phyloP scores from a whole-genome alignment of 148 eudicot genomes.

The Tetragonia tetragonoides region DNA sequence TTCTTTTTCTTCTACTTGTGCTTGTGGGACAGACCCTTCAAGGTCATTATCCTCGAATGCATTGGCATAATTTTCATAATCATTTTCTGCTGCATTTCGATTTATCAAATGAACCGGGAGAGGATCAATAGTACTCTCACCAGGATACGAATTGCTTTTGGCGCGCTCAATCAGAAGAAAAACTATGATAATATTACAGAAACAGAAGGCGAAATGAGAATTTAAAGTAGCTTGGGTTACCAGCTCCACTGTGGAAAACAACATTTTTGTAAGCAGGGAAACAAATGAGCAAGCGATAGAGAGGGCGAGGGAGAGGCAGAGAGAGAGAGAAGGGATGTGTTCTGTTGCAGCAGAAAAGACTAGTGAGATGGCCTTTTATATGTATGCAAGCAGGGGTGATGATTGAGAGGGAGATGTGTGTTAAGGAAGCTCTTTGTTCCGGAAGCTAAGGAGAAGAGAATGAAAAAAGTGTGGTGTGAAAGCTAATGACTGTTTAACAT shows the following conservation, averaged over 20 bases:
- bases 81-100: not conserved
- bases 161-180: constrained; percentile 42
- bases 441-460: constrained; percentile 19
- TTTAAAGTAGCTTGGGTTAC: constrained; percentile 49
- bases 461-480: constrained; percentile 21
- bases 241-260: constrained; percentile 42
- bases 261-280: constrained; percentile 25
- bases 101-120: not conserved
- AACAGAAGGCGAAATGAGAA: constrained; percentile 47
- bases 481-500: constrained; percentile 14
- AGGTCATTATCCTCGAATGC: not conserved
- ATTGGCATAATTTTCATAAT: not conserved
- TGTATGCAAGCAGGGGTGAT: not conserved
- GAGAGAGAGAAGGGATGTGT: not conserved
- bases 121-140: not conserved
- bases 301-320: not conserved
- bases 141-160: not conserved
- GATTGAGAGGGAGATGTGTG: constrained; percentile 15
- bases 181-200: constrained; percentile 65
- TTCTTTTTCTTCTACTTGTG: not conserved
- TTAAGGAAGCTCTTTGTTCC: constrained; percentile 26
- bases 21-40: not conserved
- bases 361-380: constrained; percentile 6
- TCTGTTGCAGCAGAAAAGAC: not conserved
- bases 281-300: not conserved